Base-by-base conservation (phyloP, 352 stramenopile genomes). In the Peronospora farinosa region DNA sequence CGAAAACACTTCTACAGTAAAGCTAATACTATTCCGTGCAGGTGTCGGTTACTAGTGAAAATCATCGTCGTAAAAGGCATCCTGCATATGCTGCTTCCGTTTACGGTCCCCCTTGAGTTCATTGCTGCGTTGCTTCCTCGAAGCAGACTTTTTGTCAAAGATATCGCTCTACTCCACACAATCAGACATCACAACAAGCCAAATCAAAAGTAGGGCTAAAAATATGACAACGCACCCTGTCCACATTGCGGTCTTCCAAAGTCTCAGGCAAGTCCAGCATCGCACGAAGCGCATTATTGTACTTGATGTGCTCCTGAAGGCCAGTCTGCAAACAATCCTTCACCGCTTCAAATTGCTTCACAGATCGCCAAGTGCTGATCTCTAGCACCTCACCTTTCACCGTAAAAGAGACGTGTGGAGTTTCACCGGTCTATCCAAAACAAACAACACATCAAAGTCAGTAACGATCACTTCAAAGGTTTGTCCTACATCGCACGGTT, bases 291-390 rank as follows among this genome's bases (percentile, higher is more conserved):
- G 74, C 65, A 51, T 90, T 92, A 60, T 95, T 95, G 63, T 86
- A 92, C 64, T 92, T 92, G 54, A 95, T 84, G 41, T 95, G 84
- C 43, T 89, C 65, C 40, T 92, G 81, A 9, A 95, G 58, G 17
- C 81, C 84, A 11, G 67, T 78, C 27, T 78, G 68, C 19, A 95
- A 66, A 21, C 67, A 84, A 7, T 71, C 72, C 52, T 92, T 91
- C 60, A 95, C 72, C 5, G 74, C 78, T 57, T 92, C 78, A 17
- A 88, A 88, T 56, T 95, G 84, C 50, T 84, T 75, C 23, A 95
- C 72, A 17, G 77, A 86, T 39, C 72, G 71, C 84, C 84, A 95
- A 25, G 78, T 87, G 10, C 57, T 70, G 33, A 95, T 74, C 15
- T 89, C 70, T 6, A 92, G 57, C 16, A 81, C 51, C 33, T 95